phyloP scores from a whole-genome alignment of 2,329 filamentous ascomycete genomes.

The Penicillium sp. region DNA sequence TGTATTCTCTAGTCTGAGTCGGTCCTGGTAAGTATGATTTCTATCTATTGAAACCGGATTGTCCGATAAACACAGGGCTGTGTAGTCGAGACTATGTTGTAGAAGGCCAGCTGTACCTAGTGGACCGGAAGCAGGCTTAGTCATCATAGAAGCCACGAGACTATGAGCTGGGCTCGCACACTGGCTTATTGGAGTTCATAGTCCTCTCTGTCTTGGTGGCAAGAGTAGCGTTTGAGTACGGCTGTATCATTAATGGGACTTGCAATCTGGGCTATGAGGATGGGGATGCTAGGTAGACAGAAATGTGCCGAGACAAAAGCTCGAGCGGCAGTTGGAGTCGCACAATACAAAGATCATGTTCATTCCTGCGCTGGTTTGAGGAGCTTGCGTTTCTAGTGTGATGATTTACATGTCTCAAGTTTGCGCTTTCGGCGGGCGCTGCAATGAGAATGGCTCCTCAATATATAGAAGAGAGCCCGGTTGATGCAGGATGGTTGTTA shows the following conservation, averaged over 20 bases:
- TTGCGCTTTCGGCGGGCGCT: neutral
- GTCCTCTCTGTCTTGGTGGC: slow-evolving; percentile 1
- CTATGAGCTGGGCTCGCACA: slow-evolving; percentile 45
- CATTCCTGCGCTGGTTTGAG: slow-evolving; percentile 46
- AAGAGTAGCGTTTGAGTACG: slow-evolving; percentile 6
- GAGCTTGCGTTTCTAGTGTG: neutral
- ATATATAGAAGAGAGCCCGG: neutral
- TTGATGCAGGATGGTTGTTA: neutral
- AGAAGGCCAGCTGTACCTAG: slow-evolving; percentile 58
- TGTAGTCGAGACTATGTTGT: slow-evolving; percentile 52
- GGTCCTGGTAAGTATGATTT: slow-evolving; percentile 54
- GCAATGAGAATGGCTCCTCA: neutral
- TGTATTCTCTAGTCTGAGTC: slow-evolving; percentile 46
- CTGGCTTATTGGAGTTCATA: slow-evolving; percentile 39
- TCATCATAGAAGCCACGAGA: slow-evolving; percentile 23
- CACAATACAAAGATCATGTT: slow-evolving; percentile 34
- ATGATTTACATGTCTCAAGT: neutral
- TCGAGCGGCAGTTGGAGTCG: slow-evolving; percentile 49
- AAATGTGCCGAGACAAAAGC: slow-evolving; percentile 48
- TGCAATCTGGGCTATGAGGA: slow-evolving; percentile 15
- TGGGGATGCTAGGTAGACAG: slow-evolving; percentile 52
- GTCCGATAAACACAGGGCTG: slow-evolving; percentile 48
- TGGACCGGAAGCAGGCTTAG: slow-evolving; percentile 43
- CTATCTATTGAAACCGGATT: slow-evolving; percentile 48
- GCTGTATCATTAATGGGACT: neutral